A percentile compares a stretch with the other conserved stretches of the same genome.
Evolutionary conservation across 208 protist genomes (phyloP).

Genomic region (Crithidia bombi): DNA sequence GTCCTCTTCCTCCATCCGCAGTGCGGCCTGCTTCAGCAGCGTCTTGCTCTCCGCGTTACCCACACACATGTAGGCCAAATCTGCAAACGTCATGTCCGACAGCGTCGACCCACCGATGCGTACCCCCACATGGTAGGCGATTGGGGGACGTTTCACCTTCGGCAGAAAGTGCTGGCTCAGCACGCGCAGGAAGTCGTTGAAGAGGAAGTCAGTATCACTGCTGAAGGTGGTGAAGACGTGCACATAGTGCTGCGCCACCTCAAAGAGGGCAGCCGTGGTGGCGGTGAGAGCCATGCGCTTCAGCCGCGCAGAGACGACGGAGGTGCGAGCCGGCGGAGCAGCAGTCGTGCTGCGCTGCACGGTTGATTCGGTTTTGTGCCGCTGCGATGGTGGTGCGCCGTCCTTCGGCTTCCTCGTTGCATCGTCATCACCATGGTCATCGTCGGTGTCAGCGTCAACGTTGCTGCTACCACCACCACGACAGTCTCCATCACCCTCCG

Average conservation of each 20-base stretch:
- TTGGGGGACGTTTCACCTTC: conserved; percentile 37
- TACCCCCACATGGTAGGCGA: conserved; percentile 47
- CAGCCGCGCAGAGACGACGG: conserved; percentile 15
- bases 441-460: neutral
- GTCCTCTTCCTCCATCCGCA: conserved; percentile 71
- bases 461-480: too few relatives aligned
- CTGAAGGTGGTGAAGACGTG: conserved; percentile 78
- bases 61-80: conserved; percentile 79
- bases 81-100: conserved; percentile 64
- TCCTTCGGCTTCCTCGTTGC: neutral
- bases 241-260: conserved; percentile 56
- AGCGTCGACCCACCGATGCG: conserved; percentile 29
- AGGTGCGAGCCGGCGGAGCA: neutral
- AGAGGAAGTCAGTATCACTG: conserved; percentile 76
- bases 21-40: conserved; percentile 75
- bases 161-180: conserved; percentile 66
- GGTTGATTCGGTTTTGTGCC: neutral
- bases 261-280: conserved; percentile 57
- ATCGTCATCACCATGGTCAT: neutral
- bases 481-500: conserved; percentile 15
- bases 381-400: neutral
- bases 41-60: conserved; percentile 68
- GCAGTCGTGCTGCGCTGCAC: too few relatives aligned
- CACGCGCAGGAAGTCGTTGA: conserved; percentile 63
- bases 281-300: conserved; percentile 64